Conservation (phyloP, 2,329 filamentous ascomycete genomes). For the Aureobasidium namibiae region DNA sequence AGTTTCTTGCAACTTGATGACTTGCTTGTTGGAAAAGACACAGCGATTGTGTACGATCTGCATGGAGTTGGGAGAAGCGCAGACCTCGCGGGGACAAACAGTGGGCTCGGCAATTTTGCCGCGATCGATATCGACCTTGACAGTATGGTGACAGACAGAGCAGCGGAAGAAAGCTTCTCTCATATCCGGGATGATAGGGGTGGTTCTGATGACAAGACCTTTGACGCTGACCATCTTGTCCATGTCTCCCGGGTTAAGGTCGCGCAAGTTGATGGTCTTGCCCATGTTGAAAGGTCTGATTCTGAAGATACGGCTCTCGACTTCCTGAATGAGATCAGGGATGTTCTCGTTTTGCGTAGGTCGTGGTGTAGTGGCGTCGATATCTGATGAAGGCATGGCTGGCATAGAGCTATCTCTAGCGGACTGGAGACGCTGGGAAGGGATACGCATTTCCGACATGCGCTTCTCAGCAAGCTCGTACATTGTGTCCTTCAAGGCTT, state of each 20-base stretch:
- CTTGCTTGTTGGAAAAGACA: conserved; percentile 91
- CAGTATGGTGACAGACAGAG: conserved; percentile 82
- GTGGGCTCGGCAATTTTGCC: conserved; percentile 95
- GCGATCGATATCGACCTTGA: conserved; percentile 85
- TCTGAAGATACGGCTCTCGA: conserved; percentile 71
- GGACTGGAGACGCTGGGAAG: conserved; percentile 31
- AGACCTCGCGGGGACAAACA: conserved; percentile 73
- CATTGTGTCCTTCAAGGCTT: conserved; percentile 87
- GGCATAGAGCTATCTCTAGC: conserved; percentile 61
- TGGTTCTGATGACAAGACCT: conserved; percentile 89
- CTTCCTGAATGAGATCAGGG: conserved; percentile 66
- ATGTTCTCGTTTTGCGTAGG: conserved; percentile 37
- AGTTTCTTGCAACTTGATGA: conserved; percentile 97
- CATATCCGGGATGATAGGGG: conserved; percentile 97
- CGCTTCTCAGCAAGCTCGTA: conserved; percentile 78
- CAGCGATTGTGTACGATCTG: conserved; percentile 96
- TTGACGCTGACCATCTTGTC: conserved; percentile 94
- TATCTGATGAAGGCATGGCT: conserved; percentile 66
- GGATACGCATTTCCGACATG: conserved; percentile 58
- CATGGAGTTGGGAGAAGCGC: conserved; percentile 87
- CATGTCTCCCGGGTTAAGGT: conserved; percentile 91
- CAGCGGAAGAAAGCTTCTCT: conserved; percentile 98
- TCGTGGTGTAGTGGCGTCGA: conserved; percentile 30
- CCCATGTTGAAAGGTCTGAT: conserved; percentile 87
- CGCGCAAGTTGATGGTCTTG: conserved; percentile 79